Evolutionary conservation across 1,139 yeast genomes (phyloP), one percentile per base, ranked within the genome.

Genomic region (Geotrichum klebahnii): DNA sequence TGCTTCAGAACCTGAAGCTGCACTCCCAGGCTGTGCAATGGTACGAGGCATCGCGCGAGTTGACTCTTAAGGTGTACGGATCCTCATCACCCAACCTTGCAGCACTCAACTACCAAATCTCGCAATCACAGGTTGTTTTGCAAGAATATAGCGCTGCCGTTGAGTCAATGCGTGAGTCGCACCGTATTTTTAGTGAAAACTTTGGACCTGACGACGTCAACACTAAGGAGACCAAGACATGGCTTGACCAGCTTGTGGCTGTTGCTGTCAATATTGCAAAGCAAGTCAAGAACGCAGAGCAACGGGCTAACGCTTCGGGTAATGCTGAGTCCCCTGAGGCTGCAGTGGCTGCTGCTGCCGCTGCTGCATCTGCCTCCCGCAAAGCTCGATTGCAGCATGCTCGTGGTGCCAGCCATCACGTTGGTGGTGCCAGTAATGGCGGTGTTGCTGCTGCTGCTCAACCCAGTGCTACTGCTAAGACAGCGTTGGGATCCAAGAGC

Each of bases 171-270:
- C 67, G 73, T 29, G 68, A 63, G 44, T 77, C 88, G 41, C 75
- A 76, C 58, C 74, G 72, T 22, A n/a, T 80, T 26, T 81, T 83
- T 71, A 72, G 72, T 57, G 72, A 72, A 53, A 69, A 77, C 24
- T 70, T 79, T 43, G 94, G 94, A 3, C 79, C 82, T 2, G 80
- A 78, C 46, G 82, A 82, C 60, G 70, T 72, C 42, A 76, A 79
- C 61, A 77, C 90, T 33, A 73, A 71, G 56, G 92, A 87, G 62
- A 75, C 83, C 43, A 74, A 77, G 58, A 78, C 74, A 54, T 84
- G 87, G 78, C 75, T 78, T 22, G 73, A 76, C 44, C 80, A 80
- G 44, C 57, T 72, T 44, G 64, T 68, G 26, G 59, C 60, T 35
- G 63, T 67, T 17, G 71, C 74, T n/a, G 71, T 68, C 9, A 57